Percentiles rank a stretch among this genome's conserved stretches.
These are phyloP conservation scores for Phalaenopsis equestris DNA, from an alignment of 106 monocot genomes.

Conservation along the genomic window DNA sequence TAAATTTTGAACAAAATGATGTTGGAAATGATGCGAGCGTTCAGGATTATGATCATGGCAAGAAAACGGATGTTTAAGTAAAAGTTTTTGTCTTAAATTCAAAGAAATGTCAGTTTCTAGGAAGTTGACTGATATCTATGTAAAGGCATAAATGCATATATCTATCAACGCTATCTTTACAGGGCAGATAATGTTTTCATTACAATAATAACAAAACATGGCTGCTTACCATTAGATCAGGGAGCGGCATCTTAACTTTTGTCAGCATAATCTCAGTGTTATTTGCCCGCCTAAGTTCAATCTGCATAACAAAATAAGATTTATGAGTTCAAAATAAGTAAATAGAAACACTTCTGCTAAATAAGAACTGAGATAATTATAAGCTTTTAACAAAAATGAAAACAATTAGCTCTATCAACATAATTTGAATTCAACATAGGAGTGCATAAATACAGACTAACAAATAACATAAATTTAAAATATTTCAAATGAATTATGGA, in stretches of 20 bases:
- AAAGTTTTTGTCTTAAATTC: not conserved
- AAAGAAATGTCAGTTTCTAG: not conserved
- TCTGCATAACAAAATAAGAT: slow-evolving; percentile 7
- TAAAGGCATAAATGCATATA: not conserved
- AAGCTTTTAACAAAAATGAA: not conserved
- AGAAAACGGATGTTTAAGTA: not conserved
- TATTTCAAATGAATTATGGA: too few species aligned
- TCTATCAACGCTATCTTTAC: not conserved
- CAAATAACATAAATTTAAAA: too few species aligned
- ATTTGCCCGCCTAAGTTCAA: slow-evolving; percentile 13
- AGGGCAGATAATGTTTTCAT: not conserved
- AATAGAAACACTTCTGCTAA: not conserved
- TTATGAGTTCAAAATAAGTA: slow-evolving; percentile 4
- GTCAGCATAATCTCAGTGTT: slow-evolving; percentile 16
- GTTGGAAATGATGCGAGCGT: not conserved
- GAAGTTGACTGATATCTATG: not conserved
- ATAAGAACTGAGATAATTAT: not conserved
- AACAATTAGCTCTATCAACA: not conserved
- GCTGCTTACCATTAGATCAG: slow-evolving; percentile 10
- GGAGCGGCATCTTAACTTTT: slow-evolving; percentile 11
- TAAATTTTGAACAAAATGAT: not conserved
- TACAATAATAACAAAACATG: not conserved
- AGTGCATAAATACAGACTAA: not conserved
- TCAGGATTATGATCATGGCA: not conserved
- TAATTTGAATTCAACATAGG: not conserved